Percentiles rank a stretch among this genome's conserved stretches.
phyloP scores from a whole-genome alignment of 495 filamentous ascomycete species.

The Aspergillus incahuasiensis region DNA sequence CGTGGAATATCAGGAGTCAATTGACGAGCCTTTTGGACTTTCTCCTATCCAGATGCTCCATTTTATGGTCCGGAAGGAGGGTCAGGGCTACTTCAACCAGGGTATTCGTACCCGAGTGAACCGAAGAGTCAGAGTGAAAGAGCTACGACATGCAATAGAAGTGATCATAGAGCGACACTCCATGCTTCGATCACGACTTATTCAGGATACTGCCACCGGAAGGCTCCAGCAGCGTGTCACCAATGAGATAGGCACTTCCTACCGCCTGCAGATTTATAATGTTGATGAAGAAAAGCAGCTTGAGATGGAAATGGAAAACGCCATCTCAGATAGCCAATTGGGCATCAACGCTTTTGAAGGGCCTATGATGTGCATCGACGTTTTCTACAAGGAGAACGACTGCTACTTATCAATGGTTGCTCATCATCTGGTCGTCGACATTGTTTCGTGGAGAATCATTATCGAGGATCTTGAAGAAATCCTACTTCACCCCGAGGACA shows the following conservation, averaged over 20 bases:
- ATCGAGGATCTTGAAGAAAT: constrained; percentile 63
- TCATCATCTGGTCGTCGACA: constrained; percentile 66
- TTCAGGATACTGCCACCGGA: constrained; percentile 19
- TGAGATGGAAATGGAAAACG: constrained; percentile 25
- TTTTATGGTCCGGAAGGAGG: constrained; percentile 52
- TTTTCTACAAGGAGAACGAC: constrained; percentile 45
- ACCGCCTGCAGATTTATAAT: constrained; percentile 27
- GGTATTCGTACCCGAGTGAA: constrained; percentile 59
- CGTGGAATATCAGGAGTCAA: constrained; percentile 34
- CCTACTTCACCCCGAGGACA: constrained; percentile 41
- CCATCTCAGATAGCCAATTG: constrained; percentile 36
- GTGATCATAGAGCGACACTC: constrained; percentile 59
- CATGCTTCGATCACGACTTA: constrained; percentile 70
- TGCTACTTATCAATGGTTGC: constrained; percentile 59
- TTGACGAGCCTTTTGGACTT: constrained; percentile 54
- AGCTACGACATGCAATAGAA: constrained; percentile 51
- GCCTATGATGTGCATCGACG: constrained; percentile 39
- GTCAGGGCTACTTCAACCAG: constrained; percentile 68
- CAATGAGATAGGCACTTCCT: constrained; percentile 33
- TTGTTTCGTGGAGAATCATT: constrained; percentile 66
- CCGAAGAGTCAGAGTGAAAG: constrained; percentile 38
- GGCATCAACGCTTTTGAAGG: constrained; percentile 42
- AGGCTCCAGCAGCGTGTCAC: constrained; percentile 37
- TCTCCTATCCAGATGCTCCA: constrained; percentile 70
- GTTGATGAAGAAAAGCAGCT: constrained; percentile 16